Percentiles rank a stretch among this genome's conserved stretches.
Evolutionary conservation across 2,329 filamentous ascomycete species (phyloP).

Genomic region (Aspergillus cejpii): DNA sequence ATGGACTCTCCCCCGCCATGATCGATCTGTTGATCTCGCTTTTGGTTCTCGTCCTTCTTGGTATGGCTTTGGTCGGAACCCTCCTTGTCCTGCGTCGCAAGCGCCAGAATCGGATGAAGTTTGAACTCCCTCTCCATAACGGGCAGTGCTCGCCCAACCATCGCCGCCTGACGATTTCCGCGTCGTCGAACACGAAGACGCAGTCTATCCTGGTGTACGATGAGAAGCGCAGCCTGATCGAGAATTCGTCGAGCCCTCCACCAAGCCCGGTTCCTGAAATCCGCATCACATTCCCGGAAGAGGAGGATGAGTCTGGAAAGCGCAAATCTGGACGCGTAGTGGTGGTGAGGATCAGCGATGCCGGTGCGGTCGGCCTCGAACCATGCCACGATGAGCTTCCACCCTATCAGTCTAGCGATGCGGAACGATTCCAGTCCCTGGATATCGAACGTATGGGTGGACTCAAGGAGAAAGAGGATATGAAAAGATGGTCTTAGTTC

Average conservation of each 20-base stretch:
- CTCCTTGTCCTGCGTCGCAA: conserved; percentile 68
- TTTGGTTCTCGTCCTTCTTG: conserved; percentile 68
- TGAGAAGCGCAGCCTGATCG: conserved; percentile 71
- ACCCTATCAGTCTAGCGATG: conserved; percentile 77
- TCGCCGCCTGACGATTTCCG: conserved; percentile 54
- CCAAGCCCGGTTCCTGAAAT: conserved; percentile 89
- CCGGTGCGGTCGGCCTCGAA: conserved; percentile 76
- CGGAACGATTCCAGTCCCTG: conserved; percentile 79
- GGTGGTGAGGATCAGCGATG: conserved; percentile 84
- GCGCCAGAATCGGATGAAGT: conserved; percentile 47
- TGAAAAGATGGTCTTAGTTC: conserved; percentile 32
- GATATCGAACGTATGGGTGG: conserved; percentile 93
- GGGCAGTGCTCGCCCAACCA: conserved; percentile 46
- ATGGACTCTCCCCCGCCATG: conserved; percentile 54
- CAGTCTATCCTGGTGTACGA: conserved; percentile 70
- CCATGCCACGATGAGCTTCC: conserved; percentile 74
- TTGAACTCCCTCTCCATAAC: conserved; percentile 61
- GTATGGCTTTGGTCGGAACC: conserved; percentile 58
- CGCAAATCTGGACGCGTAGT: conserved; percentile 80
- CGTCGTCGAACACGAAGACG: conserved; percentile 50
- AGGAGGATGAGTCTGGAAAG: conserved; percentile 71
- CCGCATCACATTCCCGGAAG: conserved; percentile 95
- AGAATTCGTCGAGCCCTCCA: conserved; percentile 67
- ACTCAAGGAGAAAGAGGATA: conserved; percentile 74
- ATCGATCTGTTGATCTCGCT: conserved; percentile 73